Conservation (phyloP, 1,284 basidiomycete species). For the Cutaneotrichosporon dermatis region DNA sequence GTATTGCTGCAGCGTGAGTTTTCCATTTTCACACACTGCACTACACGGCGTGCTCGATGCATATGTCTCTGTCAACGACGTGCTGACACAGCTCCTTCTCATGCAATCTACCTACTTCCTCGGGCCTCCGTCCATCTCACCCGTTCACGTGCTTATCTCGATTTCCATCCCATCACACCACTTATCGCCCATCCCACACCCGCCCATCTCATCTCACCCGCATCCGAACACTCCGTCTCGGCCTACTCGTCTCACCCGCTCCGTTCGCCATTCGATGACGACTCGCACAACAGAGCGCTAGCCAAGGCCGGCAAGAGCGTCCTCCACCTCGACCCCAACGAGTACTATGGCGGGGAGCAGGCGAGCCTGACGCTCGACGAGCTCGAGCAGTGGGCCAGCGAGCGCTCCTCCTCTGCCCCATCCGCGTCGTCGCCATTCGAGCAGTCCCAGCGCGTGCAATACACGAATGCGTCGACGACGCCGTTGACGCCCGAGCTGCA, state of each 20-base stretch:
- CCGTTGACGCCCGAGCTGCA: slow-evolving; percentile 52
- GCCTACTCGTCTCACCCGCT: background rate
- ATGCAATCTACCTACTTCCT: background rate
- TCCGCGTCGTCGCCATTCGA: background rate
- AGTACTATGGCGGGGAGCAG: slow-evolving; percentile 79
- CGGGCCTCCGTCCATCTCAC: slow-evolving; percentile 23
- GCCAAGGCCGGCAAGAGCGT: slow-evolving; percentile 81
- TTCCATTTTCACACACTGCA: no score
- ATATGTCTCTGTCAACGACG: no score
- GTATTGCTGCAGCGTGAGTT: slow-evolving; percentile 82
- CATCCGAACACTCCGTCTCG: background rate
- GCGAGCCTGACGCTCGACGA: slow-evolving; percentile 80
- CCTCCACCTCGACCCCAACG: slow-evolving; percentile 78
- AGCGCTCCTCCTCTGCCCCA: slow-evolving; percentile 9
- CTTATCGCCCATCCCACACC: no score
- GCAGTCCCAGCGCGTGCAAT: slow-evolving; percentile 10
- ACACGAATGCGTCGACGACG: slow-evolving; percentile 31
- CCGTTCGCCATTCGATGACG: background rate
- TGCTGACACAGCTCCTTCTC: no score
- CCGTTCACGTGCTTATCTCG: slow-evolving; percentile 14
- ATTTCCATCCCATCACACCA: background rate
- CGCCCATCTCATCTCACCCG: no score
- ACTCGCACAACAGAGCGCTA: slow-evolving; percentile 59
- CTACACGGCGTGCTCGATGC: no score
- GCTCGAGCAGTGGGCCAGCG: slow-evolving; percentile 61